A percentile compares a stretch with the other conserved stretches of the same genome.
phyloP scores from a whole-genome alignment of 2,329 filamentous ascomycete species.

The Apiospora pterosperma region DNA sequence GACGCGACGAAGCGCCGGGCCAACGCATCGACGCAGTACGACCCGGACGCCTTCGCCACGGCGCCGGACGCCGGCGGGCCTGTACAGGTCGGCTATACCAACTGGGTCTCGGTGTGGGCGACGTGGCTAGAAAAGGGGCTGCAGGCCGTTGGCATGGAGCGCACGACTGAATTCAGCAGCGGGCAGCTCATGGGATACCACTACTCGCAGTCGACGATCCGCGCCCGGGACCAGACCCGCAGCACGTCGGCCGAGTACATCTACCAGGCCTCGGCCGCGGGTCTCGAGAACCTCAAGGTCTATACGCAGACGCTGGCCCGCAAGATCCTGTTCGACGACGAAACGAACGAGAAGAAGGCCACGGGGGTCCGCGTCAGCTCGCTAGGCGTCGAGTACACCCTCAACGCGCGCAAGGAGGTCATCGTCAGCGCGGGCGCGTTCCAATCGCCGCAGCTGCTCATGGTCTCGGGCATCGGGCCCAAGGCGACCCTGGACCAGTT shows the following conservation, averaged over 20 bases:
- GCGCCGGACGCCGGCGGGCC: slow-evolving; percentile 33
- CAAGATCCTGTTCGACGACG: slow-evolving; percentile 38
- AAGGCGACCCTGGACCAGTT: not conserved
- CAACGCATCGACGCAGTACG: slow-evolving; percentile 26
- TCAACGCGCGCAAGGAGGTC: slow-evolving; percentile 32
- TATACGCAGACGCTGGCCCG: slow-evolving; percentile 35
- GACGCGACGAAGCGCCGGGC: slow-evolving; percentile 15
- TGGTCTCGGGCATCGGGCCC: slow-evolving; percentile 38
- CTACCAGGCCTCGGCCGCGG: slow-evolving; percentile 4
- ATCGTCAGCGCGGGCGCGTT: slow-evolving; percentile 37
- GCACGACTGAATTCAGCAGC: slow-evolving; percentile 34
- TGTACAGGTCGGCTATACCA: slow-evolving; percentile 37
- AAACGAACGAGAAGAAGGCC: slow-evolving; percentile 26
- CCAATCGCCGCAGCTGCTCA: slow-evolving; percentile 36
- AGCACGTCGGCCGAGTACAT: slow-evolving; percentile 9
- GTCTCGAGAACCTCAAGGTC: slow-evolving; percentile 11
- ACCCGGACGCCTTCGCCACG: slow-evolving; percentile 26
- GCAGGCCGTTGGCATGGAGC: slow-evolving; percentile 36
- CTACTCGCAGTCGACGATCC: slow-evolving; percentile 29
- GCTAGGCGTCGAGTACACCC: slow-evolving; percentile 16
- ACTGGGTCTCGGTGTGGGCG: slow-evolving; percentile 35
- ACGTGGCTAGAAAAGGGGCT: slow-evolving; percentile 37
- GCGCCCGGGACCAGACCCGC: slow-evolving; percentile 18
- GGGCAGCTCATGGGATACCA: slow-evolving; percentile 38
- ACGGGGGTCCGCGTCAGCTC: slow-evolving; percentile 22